Evolutionary conservation across 306 rosid genomes (phyloP).

Genomic region (Gastrolobium villosum): DNA sequence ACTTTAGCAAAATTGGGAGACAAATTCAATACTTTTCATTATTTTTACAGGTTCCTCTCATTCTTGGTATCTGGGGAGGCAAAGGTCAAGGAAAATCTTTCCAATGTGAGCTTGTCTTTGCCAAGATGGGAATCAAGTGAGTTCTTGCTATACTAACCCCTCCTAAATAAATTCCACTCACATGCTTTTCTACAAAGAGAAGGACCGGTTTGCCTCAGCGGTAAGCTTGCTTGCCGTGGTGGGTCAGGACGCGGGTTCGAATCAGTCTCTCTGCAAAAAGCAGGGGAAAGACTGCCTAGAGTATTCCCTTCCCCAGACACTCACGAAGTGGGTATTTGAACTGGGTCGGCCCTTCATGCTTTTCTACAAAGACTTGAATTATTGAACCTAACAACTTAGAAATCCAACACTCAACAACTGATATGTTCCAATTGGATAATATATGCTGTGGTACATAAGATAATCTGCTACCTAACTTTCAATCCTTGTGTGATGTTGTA

Average conservation of each 20-base stretch:
- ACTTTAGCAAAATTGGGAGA: not conserved
- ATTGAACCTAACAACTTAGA: conserved; percentile 15
- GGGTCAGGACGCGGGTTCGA: no score
- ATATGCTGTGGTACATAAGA: not conserved
- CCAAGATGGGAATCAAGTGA: conserved; percentile 96
- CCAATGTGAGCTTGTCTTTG: conserved; percentile 94
- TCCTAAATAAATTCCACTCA: not conserved
- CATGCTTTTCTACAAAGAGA: not conserved
- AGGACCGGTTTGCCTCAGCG: no score
- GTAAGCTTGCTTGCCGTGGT: no score
- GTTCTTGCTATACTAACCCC: conserved; percentile 40
- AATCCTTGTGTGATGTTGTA: not conserved
- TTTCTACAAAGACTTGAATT: not conserved
- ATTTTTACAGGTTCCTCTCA: conserved; percentile 75
- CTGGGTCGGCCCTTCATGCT: no score
- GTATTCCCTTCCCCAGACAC: no score
- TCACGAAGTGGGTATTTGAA: no score
- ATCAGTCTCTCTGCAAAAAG: no score
- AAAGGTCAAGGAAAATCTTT: conserved; percentile 98
- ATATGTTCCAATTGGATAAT: not conserved
- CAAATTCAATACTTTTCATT: not conserved
- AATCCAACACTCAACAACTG: conserved; percentile 5
- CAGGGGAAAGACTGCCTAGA: no score
- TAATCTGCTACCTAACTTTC: not conserved
- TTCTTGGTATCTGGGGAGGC: conserved; percentile 98